Evolutionary conservation across 495 filamentous ascomycete species (phyloP).

Genomic region (Emericellopsis terricola): DNA sequence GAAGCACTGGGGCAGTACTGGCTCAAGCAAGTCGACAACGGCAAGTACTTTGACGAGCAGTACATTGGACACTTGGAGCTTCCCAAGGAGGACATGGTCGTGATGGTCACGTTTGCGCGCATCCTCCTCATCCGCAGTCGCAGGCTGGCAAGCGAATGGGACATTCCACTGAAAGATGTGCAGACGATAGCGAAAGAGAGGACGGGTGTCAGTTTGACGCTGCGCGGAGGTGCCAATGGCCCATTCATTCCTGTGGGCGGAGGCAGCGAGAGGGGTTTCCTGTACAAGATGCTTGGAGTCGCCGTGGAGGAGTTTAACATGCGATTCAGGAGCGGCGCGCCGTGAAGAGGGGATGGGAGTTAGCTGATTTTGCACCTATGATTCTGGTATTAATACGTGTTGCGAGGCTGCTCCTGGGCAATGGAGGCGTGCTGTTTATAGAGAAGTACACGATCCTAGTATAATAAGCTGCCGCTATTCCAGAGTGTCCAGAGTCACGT

Average conservation of each 20-base stretch:
- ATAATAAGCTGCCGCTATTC: no score
- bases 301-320: constrained; percentile 41
- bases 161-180: constrained; percentile 84
- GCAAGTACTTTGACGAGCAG: constrained; percentile 91
- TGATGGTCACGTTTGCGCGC: constrained; percentile 82
- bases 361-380: no score
- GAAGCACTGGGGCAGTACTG: constrained; percentile 96
- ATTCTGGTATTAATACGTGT: no score
- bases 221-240: constrained; percentile 81
- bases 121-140: constrained; percentile 84
- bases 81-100: constrained; percentile 73
- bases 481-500: no score
- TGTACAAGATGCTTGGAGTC: constrained; percentile 45
- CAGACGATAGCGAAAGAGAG: constrained; percentile 94
- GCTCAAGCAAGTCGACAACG: constrained; percentile 94
- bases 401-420: no score
- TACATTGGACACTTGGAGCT: constrained; percentile 96
- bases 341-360: neutral
- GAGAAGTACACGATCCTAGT: no score
- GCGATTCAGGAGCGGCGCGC: constrained; percentile 25
- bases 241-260: constrained; percentile 89
- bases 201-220: constrained; percentile 73
- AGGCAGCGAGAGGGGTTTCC: constrained; percentile 72
- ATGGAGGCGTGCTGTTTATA: no score
- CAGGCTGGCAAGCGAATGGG: constrained; percentile 78